These are phyloP conservation scores for Cylindrotheca fusiformis DNA, from an alignment of 108 stramenopile species.

Conservation along the genomic window DNA sequence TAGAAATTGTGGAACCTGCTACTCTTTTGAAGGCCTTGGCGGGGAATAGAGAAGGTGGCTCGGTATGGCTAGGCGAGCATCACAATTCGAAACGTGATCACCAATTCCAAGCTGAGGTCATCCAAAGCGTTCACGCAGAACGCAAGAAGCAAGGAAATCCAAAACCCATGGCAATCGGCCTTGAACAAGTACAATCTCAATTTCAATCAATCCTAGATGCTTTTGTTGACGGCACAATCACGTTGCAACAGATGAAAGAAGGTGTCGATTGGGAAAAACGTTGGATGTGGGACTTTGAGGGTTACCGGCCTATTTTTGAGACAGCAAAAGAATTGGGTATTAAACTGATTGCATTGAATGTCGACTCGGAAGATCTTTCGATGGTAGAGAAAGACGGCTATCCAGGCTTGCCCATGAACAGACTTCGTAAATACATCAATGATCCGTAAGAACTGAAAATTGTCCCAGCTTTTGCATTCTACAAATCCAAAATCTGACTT, in stretches of 20 bases:
- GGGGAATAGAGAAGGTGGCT: slow-evolving; percentile 12
- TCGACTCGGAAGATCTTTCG: slow-evolving; percentile 69
- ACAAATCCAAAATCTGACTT: background rate
- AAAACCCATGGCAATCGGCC: slow-evolving; percentile 58
- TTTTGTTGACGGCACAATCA: slow-evolving; percentile 42
- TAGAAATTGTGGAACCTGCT: slow-evolving; percentile 21
- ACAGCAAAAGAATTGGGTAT: slow-evolving; percentile 44
- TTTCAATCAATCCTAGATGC: slow-evolving; percentile 69
- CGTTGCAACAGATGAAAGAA: slow-evolving; percentile 35
- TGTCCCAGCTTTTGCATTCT: background rate
- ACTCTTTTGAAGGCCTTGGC: slow-evolving; percentile 17
- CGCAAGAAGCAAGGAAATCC: slow-evolving; percentile 10
- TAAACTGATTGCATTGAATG: slow-evolving; percentile 66
- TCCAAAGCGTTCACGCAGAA: slow-evolving; percentile 36
- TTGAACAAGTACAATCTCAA: slow-evolving; percentile 71
- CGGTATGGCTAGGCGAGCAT: slow-evolving; percentile 71
- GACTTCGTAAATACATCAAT: slow-evolving; percentile 48
- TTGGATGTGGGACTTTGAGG: slow-evolving; percentile 76
- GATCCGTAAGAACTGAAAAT: slow-evolving; percentile 37
- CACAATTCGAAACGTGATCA: slow-evolving; percentile 70
- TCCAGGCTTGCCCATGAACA: slow-evolving; percentile 32
- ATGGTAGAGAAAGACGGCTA: slow-evolving; percentile 62
- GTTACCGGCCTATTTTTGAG: slow-evolving; percentile 54
- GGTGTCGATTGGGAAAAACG: slow-evolving; percentile 64
- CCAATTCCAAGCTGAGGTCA: slow-evolving; percentile 46